Evolutionary conservation across 805 yeast genomes (phyloP).

Genomic region (Lachancea waltii): DNA sequence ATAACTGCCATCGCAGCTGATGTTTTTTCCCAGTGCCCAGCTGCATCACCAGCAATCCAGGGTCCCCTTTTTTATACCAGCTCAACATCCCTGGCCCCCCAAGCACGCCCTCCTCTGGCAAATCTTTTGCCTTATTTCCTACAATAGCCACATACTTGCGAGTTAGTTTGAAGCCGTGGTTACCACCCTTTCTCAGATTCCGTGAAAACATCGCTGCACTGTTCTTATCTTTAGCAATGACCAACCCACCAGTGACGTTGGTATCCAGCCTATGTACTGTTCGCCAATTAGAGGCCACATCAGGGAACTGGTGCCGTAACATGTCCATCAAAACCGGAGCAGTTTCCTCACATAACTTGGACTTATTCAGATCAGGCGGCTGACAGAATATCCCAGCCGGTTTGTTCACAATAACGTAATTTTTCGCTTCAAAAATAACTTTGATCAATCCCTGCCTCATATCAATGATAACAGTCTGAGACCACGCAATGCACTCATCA

Average conservation of each 20-base stretch:
- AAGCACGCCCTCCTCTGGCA: slow-evolving; percentile 10
- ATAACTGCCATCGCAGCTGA: slow-evolving; percentile 35
- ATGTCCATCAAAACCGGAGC: slow-evolving; percentile 19
- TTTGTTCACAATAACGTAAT: slow-evolving; percentile 33
- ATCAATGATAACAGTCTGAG: no score
- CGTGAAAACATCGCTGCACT: slow-evolving; percentile 32
- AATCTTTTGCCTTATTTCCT: slow-evolving; percentile 4
- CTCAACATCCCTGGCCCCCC: slow-evolving; percentile 15
- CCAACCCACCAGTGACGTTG: slow-evolving; percentile 37
- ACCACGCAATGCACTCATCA: no score
- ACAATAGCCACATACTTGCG: slow-evolving; percentile 34
- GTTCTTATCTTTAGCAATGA: slow-evolving; percentile 31
- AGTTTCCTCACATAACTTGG: slow-evolving; percentile 8
- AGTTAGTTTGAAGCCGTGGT: slow-evolving; percentile 31
- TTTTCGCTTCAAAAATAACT: slow-evolving; percentile 9
- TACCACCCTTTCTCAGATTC: slow-evolving; percentile 32
- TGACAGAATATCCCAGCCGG: slow-evolving; percentile 33
- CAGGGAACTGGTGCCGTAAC: slow-evolving; percentile 8
- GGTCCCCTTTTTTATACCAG: slow-evolving; percentile 16
- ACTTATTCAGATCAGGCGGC: slow-evolving; percentile 23
- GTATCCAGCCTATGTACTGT: slow-evolving; percentile 37
- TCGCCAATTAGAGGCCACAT: slow-evolving; percentile 12
- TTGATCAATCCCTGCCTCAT: not conserved
- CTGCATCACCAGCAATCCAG: slow-evolving; percentile 27
- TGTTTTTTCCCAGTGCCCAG: slow-evolving; percentile 37